phyloP scores from a whole-genome alignment of 345 rosid genomes.

The Rubroshorea leprosula region DNA sequence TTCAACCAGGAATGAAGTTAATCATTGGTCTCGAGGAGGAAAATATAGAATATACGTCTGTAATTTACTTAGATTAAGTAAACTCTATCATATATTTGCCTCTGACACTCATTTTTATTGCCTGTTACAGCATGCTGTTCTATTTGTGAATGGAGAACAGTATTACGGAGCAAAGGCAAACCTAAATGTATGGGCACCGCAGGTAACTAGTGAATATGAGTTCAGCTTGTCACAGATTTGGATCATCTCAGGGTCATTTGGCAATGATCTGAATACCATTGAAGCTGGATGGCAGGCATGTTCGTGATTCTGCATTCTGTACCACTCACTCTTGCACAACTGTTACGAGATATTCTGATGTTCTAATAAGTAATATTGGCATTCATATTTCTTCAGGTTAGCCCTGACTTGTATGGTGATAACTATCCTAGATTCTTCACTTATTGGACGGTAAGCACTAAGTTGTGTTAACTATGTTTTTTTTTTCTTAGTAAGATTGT shows the following conservation, averaged over 20 bases:
- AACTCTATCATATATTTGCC: no score
- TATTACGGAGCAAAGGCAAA: constrained; percentile 94
- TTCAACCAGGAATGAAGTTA: no score
- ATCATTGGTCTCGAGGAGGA: no score
- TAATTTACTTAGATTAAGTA: no score
- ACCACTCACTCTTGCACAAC: no score
- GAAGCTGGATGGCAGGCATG: constrained; percentile 99
- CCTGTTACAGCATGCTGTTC: constrained; percentile 81
- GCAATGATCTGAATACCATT: constrained; percentile 87
- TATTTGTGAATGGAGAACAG: constrained; percentile 80
- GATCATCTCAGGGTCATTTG: constrained; percentile 95
- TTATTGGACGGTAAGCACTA: constrained; percentile 82
- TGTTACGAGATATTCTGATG: no score
- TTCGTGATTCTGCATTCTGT: background rate
- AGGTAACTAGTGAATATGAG: constrained; percentile 65
- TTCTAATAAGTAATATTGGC: no score
- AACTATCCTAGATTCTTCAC: constrained; percentile 92
- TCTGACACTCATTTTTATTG: no score
- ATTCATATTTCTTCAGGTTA: constrained; percentile 57
- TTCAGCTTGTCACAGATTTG: constrained; percentile 93
- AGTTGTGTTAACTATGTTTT: background rate
- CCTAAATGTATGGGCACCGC: constrained; percentile 90
- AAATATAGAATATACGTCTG: no score
- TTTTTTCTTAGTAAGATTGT: background rate
- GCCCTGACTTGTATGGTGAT: constrained; percentile 96